Evolutionary conservation across 306 rosid genomes (phyloP), one percentile per base, ranked within the genome.

Genomic region (Canavalia gladiata): DNA sequence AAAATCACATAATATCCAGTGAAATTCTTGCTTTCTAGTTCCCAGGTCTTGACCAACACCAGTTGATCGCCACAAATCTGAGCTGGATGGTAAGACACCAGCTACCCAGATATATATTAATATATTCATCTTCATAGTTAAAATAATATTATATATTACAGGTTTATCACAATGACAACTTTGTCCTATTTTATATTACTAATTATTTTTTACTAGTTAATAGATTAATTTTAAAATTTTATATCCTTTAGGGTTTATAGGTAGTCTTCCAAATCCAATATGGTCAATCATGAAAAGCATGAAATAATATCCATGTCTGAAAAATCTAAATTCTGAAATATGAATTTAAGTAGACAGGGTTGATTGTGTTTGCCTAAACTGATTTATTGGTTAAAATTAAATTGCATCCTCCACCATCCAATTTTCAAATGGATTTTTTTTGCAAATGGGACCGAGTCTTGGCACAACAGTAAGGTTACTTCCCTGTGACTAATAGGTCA

Each of bases 21-120:
- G 45, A 31, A 71, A 33, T 25, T 72, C 54, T 35, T 51, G 62
- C 59, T 67, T 47, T 83, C 63, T 43, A 64, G 64, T 45, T 58
- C 64, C 2, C 10, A 39, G 28, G 34, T 43, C 34, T 54, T 28
- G 79, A 59, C 52, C 56, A 35, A 7, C 47, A 42, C 33, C 55
- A 68, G 62, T 71, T 47, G 37, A 82, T 46, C 29, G 75, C 71
- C 42, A 46, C 52, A 81, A 81, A 76, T 64, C 13, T 29, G 58
- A 13, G 72, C 57, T 29, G 9, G 56, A 63, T 39, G 45, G 30
- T 65, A 31, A 73, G 59, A 65, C 3, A 8, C 57, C 62, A 43
- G 58, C 64, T 49, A 29, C 57, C 45, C 11, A 51, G 56, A 60
- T 58, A 35, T 18, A 45, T 56, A 43, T 13, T 45, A 52, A 82